Base-by-base conservation (phyloP, 805 yeast genomes). In the Wickerhamomyces strasburgensis region DNA sequence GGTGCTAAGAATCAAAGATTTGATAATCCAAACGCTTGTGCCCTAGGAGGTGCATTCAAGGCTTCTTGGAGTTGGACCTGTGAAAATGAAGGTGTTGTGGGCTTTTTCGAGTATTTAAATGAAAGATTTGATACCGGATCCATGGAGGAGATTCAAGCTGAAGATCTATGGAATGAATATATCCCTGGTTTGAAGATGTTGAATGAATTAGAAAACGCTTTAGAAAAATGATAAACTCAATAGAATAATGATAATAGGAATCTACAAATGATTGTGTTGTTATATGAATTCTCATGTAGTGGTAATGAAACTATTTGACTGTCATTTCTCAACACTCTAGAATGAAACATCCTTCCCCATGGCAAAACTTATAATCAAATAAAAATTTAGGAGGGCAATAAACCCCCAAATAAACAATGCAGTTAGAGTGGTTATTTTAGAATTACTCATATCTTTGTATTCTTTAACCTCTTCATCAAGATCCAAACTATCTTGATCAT, bases 21-120 rank as follows among this genome's bases (percentile, higher is more conserved):
- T 27, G 88, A 84, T 51, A 74, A 85, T 32, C 78, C 90, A 6
- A 88, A 88, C 60, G 93, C 96, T 1, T 88, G 96, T 68, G 96
- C 96, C 0, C 59, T 85, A 25, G 96, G 96, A 18, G 95, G 96
- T 4, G 90, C 94, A 29, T 84, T 72, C 61, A 83, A 84, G 55
- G 90, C 95, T 1, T 65, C 80, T 33, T 87, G 94, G 94, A 73
- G 85, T 27, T 35, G 38, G 17, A 45, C 51, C 14, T 49, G 48
- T 8, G 39, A 52, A 13, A 31, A 39, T 3, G 44, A 48, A 5
- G 47, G 44, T 2, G 47, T 45, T 2, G 14, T 40, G 4, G 49
- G 54, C 5, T 74, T 70, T 61, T 71, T 62, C 58, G 51, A 65
- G 38, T 65, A 80, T 66, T 54, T 69, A 48, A 63, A 49, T 54